These are phyloP conservation scores for Curvularia spicifera DNA, from an alignment of 2,329 filamentous ascomycete genomes.

Conservation along the genomic window DNA sequence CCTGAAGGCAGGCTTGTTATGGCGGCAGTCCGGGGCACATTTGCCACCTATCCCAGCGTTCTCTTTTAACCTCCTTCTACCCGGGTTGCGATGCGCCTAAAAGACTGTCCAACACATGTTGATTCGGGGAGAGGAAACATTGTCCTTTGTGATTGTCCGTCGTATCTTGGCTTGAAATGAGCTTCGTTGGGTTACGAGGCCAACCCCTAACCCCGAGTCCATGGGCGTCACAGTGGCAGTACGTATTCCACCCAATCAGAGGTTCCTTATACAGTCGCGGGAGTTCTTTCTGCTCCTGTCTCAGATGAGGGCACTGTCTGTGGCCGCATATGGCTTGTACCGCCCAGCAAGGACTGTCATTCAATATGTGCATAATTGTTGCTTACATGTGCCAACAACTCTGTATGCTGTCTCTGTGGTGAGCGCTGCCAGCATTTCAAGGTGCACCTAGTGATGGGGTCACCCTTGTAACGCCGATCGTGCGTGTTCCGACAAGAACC, in stretches of 20 bases:
- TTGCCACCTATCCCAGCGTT: slow-evolving; percentile 3
- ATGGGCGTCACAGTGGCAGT: neutral
- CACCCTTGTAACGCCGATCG: slow-evolving; percentile 4
- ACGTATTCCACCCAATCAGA: neutral
- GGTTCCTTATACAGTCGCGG: neutral
- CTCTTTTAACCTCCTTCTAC: neutral
- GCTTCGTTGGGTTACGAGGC: neutral
- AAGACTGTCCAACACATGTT: neutral
- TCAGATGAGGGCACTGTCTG: neutral
- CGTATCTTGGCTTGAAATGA: neutral
- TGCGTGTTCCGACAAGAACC: slow-evolving; percentile 14
- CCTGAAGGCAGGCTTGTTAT: neutral
- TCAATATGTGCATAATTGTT: neutral
- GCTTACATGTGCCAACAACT: neutral
- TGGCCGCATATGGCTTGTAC: neutral
- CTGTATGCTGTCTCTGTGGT: neutral
- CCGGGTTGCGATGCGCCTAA: neutral
- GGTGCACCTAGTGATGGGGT: slow-evolving; percentile 4
- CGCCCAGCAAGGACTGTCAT: neutral
- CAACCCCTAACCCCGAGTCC: neutral
- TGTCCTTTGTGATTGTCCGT: neutral
- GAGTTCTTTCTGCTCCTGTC: neutral
- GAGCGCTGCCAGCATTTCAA: slow-evolving; percentile 6
- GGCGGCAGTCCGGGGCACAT: neutral
- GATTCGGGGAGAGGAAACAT: neutral